Evolutionary conservation across 768 basidiomycete genomes (phyloP).

Genomic region (Lactifluus pinguis): DNA sequence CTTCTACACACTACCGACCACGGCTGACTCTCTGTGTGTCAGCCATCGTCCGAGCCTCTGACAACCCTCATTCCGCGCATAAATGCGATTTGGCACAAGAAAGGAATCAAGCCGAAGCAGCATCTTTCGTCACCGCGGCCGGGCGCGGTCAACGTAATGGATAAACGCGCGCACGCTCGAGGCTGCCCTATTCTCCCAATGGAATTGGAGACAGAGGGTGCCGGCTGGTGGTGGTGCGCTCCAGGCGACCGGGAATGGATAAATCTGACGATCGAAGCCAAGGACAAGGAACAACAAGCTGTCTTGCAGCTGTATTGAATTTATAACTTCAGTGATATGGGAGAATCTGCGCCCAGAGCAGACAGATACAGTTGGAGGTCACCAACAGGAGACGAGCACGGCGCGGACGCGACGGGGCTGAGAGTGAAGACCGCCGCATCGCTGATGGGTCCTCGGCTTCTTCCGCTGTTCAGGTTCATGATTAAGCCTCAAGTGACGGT

Average conservation of each 20-base stretch:
- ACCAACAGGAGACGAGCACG: not conserved
- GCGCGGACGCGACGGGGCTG: not conserved
- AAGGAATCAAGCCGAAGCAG: constrained; percentile 84
- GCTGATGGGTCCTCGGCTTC: no score
- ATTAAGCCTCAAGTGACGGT: no score
- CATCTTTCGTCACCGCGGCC: constrained; percentile 87
- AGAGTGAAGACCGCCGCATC: no score
- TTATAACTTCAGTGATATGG: constrained; percentile 56
- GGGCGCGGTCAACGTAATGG: constrained; percentile 77
- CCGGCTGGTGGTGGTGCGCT: constrained; percentile 16
- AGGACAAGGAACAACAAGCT: constrained; percentile 92
- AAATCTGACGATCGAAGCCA: constrained; percentile 90
- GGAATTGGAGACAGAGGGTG: constrained; percentile 44
- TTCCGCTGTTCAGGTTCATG: no score
- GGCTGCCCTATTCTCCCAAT: constrained; percentile 62
- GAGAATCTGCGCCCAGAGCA: constrained; percentile 30
- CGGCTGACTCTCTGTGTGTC: not conserved
- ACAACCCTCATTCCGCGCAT: constrained; percentile 64
- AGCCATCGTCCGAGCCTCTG: constrained; percentile 38
- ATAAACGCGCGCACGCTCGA: constrained; percentile 79
- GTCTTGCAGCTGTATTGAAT: constrained; percentile 78
- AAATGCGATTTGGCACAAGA: constrained; percentile 60
- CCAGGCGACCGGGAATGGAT: constrained; percentile 17
- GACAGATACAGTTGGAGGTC: not conserved
- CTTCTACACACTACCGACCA: constrained; percentile 18